Percentiles rank a stretch among this genome's conserved stretches.
These are phyloP conservation scores for Ophiostoma sp. DNA, from an alignment of 2,329 filamentous ascomycete genomes.

Conservation along the genomic window DNA sequence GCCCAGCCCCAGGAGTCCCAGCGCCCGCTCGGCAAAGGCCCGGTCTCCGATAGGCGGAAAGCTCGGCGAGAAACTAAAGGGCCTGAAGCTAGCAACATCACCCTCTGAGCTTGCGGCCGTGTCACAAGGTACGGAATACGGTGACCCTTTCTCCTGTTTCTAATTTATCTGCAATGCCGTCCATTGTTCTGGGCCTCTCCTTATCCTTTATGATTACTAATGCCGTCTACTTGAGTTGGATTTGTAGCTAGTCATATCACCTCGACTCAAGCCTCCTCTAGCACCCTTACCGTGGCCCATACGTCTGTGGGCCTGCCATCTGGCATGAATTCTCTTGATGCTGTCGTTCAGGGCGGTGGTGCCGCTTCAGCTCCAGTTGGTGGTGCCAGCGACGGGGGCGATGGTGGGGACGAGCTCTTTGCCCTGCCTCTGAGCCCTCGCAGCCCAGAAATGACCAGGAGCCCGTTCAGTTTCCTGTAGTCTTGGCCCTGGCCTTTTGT, in stretches of 20 bases:
- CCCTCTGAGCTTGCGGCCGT: conserved; percentile 54
- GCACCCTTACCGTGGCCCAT: background rate
- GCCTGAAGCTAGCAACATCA: conserved; percentile 70
- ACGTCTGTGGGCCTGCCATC: background rate
- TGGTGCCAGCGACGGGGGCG: conserved; percentile 31
- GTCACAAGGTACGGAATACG: conserved; percentile 41
- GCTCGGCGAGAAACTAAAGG: conserved; percentile 72
- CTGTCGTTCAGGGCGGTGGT: conserved; percentile 34
- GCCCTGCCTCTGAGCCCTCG: conserved; percentile 80
- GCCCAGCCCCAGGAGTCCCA: conserved; percentile 32
- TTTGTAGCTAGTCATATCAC: background rate
- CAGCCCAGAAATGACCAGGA: conserved; percentile 78
- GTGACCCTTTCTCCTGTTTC: background rate
- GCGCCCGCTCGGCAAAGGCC: conserved; percentile 43
- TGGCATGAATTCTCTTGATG: conserved; percentile 35
- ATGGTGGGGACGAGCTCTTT: conserved; percentile 75
- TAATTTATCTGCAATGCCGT: background rate
- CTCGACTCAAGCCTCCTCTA: background rate
- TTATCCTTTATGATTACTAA: no score
- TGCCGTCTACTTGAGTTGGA: background rate
- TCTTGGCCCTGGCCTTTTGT: background rate
- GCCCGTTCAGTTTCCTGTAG: conserved; percentile 62
- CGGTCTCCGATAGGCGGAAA: conserved; percentile 62
- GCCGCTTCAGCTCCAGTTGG: background rate
- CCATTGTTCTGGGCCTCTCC: no score